Conservation (phyloP, 352 stramenopile species). For the Aphanomyces stellatus region DNA sequence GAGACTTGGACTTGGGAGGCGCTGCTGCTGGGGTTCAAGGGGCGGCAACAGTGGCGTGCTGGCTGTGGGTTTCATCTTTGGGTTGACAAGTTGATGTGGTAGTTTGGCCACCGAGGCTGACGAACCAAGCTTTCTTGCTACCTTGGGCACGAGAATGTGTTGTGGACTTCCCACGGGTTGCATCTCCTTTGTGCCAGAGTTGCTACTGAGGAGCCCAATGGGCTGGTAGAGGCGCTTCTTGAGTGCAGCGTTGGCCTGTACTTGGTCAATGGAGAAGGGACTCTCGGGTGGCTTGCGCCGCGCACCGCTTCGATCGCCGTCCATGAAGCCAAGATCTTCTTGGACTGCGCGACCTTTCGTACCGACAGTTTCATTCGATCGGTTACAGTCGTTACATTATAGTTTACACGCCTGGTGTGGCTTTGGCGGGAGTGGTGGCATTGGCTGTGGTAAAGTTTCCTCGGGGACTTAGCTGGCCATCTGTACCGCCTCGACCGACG, state of each 20-base stretch:
- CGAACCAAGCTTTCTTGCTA: neutral
- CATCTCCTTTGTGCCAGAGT: too few relatives aligned
- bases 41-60: neutral
- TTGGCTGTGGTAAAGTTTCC: conserved; percentile 78
- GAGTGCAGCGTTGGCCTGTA: neutral
- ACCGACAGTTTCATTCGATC: too few relatives aligned
- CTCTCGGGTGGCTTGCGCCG: neutral
- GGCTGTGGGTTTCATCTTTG: neutral
- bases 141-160: neutral
- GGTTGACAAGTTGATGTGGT: neutral
- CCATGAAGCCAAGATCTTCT: neutral
- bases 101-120: neutral
- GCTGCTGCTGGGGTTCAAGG: neutral
- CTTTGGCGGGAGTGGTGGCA: too few relatives aligned
- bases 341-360: too few relatives aligned
- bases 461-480: conserved; percentile 41
- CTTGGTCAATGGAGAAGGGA: neutral
- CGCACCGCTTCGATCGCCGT: conserved; percentile 10
- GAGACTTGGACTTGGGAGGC: neutral
- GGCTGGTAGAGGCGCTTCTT: conserved; percentile 15
- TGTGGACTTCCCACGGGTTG: too few relatives aligned
- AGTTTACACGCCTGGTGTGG: too few relatives aligned
- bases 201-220: neutral
- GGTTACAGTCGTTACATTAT: too few relatives aligned
- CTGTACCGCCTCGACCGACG: conserved; percentile 48